Conservation (phyloP, 805 yeast genomes). For the Pichia cephalocereana region DNA sequence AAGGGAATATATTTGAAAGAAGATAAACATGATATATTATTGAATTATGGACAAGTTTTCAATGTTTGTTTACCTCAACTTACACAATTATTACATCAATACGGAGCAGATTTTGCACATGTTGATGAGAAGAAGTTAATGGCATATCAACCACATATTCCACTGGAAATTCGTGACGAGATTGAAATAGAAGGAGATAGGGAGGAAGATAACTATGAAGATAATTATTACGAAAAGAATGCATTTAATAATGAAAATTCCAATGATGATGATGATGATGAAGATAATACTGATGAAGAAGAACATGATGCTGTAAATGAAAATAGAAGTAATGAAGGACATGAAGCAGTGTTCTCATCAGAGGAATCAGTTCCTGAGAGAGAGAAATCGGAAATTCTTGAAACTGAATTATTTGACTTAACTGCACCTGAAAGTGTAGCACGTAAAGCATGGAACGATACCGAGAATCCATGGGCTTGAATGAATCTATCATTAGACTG, state of each 20-base stretch:
- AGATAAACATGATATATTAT: conserved; percentile 22
- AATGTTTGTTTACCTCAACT: conserved; percentile 64
- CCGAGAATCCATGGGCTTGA: neutral
- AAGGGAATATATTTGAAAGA: conserved; percentile 17
- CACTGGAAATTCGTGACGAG: conserved; percentile 59
- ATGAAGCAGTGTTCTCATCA: neutral
- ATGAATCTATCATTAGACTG: too few species aligned
- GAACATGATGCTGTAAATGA: neutral
- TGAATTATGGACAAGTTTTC: conserved; percentile 43
- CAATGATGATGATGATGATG: neutral
- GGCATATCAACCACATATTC: conserved; percentile 62
- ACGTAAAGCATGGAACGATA: conserved; percentile 44
- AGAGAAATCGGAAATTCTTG: neutral
- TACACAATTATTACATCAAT: conserved; percentile 60
- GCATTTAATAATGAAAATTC: conserved; percentile 1
- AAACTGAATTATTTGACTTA: conserved; percentile 36
- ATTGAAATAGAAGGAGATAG: conserved; percentile 42
- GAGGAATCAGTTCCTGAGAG: neutral
- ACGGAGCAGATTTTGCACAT: conserved; percentile 72
- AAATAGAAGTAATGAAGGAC: neutral
- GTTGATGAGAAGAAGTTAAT: conserved; percentile 42
- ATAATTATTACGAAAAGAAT: neutral
- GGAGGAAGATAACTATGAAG: neutral
- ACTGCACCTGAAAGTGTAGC: conserved; percentile 40
- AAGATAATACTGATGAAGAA: conserved; percentile 8